These are phyloP conservation scores for Mycena latifolia DNA, from an alignment of 768 basidiomycete species.

Conservation along the genomic window DNA sequence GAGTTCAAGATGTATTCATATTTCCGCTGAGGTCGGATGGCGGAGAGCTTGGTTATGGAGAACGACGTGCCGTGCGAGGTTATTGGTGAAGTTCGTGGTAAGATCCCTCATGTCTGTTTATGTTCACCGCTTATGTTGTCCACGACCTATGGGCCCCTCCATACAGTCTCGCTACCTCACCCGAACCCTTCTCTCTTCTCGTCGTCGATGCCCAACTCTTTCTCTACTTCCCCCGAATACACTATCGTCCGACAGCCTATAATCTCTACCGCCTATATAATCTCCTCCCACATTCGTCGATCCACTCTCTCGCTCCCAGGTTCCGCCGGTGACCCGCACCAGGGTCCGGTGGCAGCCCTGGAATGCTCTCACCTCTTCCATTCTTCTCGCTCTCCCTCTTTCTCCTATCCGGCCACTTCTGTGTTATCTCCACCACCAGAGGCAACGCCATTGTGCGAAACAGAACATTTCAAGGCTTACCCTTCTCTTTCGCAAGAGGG, in stretches of 20 bases:
- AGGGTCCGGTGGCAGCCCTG: slow-evolving; percentile 89
- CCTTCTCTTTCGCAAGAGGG: slow-evolving; percentile 46
- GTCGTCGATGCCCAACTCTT: slow-evolving; percentile 38
- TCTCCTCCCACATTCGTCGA: slow-evolving; percentile 32
- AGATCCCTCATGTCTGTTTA: no score
- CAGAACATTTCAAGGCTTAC: slow-evolving; percentile 41
- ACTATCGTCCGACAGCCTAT: slow-evolving; percentile 49
- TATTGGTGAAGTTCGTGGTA: no score
- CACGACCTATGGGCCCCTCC: slow-evolving; percentile 35
- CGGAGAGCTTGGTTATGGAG: no score
- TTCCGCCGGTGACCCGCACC: slow-evolving; percentile 74
- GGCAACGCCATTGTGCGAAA: slow-evolving; percentile 47
- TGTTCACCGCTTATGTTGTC: no score
- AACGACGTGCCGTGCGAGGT: no score
- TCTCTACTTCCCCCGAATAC: slow-evolving; percentile 30
- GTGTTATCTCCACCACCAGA: slow-evolving; percentile 57
- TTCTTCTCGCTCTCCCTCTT: slow-evolving; percentile 55
- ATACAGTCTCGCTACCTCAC: slow-evolving; percentile 40
- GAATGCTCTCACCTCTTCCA: slow-evolving; percentile 54
- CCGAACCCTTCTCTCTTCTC: slow-evolving; percentile 42
- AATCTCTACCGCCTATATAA: slow-evolving; percentile 46
- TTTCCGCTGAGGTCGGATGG: no score
- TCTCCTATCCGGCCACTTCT: slow-evolving; percentile 64
- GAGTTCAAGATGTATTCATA: no score
- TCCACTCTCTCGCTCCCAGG: slow-evolving; percentile 74